A percentile compares a stretch with the other conserved stretches of the same genome.
Evolutionary conservation across 2,329 filamentous ascomycete genomes (phyloP).

Genomic region (Monascus ruber): DNA sequence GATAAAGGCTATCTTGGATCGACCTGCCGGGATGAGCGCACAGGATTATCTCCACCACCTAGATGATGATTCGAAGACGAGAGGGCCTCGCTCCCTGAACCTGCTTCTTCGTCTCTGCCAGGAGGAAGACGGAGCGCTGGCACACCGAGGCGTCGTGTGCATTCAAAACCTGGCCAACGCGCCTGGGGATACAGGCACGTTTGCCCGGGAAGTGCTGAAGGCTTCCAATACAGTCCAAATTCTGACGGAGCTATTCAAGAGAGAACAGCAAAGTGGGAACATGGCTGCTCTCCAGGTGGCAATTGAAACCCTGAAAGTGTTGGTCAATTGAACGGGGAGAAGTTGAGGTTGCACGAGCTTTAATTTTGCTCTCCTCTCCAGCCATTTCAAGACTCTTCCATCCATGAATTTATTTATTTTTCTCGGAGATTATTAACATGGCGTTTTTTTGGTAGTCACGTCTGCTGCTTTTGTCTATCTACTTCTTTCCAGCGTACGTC

Average conservation of each 20-base stretch:
- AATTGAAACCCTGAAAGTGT: slow-evolving; percentile 59
- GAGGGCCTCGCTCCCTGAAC: slow-evolving; percentile 64
- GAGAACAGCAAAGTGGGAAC: slow-evolving; percentile 41
- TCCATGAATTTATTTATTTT: too few relatives aligned
- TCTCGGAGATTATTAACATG: too few relatives aligned
- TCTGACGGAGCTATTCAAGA: slow-evolving; percentile 59
- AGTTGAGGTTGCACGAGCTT: neutral
- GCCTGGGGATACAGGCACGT: slow-evolving; percentile 53
- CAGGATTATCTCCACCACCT: slow-evolving; percentile 66
- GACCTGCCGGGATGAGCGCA: slow-evolving; percentile 62
- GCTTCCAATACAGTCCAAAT: slow-evolving; percentile 53
- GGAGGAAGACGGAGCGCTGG: slow-evolving; percentile 47
- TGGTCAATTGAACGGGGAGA: slow-evolving; percentile 36
- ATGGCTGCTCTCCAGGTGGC: slow-evolving; percentile 60
- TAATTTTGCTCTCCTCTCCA: neutral
- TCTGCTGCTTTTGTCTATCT: too few relatives aligned
- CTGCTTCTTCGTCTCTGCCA: slow-evolving; percentile 71
- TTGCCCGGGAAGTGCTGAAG: slow-evolving; percentile 50
- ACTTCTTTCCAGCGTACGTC: too few relatives aligned
- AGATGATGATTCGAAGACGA: slow-evolving; percentile 39
- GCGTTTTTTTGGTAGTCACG: too few relatives aligned
- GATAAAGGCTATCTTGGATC: slow-evolving; percentile 57
- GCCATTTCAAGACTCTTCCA: neutral
- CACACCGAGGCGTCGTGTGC: slow-evolving; percentile 61
- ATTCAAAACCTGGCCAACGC: slow-evolving; percentile 60